phyloP scores from a whole-genome alignment of 441 rosid species.

The Populus hybrid region DNA sequence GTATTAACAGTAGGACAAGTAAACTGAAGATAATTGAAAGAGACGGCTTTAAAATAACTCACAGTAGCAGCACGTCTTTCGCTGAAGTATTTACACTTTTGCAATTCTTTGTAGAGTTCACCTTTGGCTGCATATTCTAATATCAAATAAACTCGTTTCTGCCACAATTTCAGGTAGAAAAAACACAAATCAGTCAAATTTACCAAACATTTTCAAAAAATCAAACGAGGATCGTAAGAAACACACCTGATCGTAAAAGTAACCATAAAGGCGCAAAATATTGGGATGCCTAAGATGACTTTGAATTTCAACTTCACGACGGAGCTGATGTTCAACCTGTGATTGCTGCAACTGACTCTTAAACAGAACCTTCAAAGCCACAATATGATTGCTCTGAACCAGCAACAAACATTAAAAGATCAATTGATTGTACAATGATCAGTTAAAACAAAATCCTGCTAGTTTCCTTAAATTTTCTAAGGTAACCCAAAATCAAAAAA shows the following conservation, averaged over 20 bases:
- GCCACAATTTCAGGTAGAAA: slow-evolving; percentile 25
- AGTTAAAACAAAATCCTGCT: neutral
- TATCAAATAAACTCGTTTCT: slow-evolving; percentile 94
- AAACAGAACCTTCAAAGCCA: slow-evolving; percentile 91
- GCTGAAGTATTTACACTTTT: slow-evolving; percentile 87
- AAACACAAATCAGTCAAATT: slow-evolving; percentile 3
- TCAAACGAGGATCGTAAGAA: neutral
- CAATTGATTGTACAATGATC: neutral
- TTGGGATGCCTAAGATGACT: slow-evolving; percentile 94
- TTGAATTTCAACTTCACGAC: slow-evolving; percentile 96
- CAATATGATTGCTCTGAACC: slow-evolving; percentile 85
- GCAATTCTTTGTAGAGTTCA: slow-evolving; percentile 91
- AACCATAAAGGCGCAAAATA: slow-evolving; percentile 86
- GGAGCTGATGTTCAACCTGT: slow-evolving; percentile 94
- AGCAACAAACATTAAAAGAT: neutral
- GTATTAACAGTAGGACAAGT: neutral
- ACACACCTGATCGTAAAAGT: slow-evolving; percentile 89
- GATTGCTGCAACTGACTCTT: slow-evolving; percentile 96
- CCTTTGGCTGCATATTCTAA: slow-evolving; percentile 97
- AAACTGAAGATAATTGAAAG: neutral
- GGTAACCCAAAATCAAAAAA: neutral
- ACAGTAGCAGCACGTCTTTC: slow-evolving; percentile 97
- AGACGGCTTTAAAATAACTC: slow-evolving; percentile 28
- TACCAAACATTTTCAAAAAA: slow-evolving; percentile 1
- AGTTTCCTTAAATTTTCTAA: neutral